Conservation (phyloP, 176 grass and related monocot species). For the Oryza australiensis region DNA sequence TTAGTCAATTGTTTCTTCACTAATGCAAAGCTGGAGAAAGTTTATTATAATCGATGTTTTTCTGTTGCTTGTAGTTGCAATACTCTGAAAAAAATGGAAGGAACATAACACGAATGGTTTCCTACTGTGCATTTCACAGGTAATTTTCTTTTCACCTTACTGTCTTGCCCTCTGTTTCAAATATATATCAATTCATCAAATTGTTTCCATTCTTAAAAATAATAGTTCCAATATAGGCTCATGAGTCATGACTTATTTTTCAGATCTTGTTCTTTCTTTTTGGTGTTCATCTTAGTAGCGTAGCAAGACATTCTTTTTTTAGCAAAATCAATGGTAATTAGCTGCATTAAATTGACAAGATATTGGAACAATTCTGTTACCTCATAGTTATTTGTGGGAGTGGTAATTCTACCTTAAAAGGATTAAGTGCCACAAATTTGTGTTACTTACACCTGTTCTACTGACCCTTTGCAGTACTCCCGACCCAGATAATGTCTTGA, state of each 20-base stretch:
- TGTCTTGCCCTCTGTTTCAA: slow-evolving; percentile 21
- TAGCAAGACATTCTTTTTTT: slow-evolving; percentile 7
- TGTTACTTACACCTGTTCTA: slow-evolving; percentile 15
- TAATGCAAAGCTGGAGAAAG: not conserved
- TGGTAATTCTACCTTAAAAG: too few species aligned
- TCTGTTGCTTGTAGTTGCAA: slow-evolving; percentile 67
- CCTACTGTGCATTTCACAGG: slow-evolving; percentile 88
- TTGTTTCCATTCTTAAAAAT: slow-evolving; percentile 8
- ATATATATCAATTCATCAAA: not conserved
- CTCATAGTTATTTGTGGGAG: slow-evolving; percentile 33
- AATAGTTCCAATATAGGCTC: slow-evolving; percentile 22
- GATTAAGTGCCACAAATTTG: not conserved
- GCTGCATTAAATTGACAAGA: not conserved
- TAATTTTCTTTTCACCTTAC: slow-evolving; percentile 35
- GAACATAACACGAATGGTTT: slow-evolving; percentile 67
- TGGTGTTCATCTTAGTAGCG: not conserved
- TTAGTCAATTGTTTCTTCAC: not conserved
- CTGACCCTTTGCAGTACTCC: slow-evolving; percentile 51
- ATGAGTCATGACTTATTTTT: not conserved
- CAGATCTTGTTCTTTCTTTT: not conserved
- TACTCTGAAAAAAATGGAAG: slow-evolving; percentile 64
- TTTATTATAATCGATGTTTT: slow-evolving; percentile 23
- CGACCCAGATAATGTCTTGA: slow-evolving; percentile 69
- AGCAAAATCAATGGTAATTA: not conserved
- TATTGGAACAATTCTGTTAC: slow-evolving; percentile 19